Evolutionary conservation across 2,329 filamentous ascomycete genomes (phyloP).

Genomic region (Cercospora sesami): DNA sequence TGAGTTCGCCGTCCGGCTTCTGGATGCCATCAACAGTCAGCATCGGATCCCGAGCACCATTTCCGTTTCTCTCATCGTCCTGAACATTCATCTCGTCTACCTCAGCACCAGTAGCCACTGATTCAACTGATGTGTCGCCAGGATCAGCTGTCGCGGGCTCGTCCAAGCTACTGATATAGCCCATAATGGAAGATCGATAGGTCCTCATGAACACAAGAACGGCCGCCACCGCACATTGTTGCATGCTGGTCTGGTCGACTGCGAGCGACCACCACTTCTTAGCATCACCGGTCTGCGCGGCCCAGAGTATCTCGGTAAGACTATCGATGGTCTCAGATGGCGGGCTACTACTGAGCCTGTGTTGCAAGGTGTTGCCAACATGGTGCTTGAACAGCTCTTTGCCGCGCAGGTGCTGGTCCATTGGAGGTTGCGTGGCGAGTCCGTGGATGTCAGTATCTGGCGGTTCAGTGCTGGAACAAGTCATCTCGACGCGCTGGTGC

Average conservation of each 20-base stretch:
- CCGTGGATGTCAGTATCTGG: neutral
- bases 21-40: neutral
- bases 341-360: neutral
- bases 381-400: neutral
- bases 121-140: neutral
- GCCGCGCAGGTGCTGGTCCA: neutral
- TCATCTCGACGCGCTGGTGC: neutral
- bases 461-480: neutral
- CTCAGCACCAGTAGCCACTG: neutral
- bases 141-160: neutral
- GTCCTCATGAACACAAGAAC: neutral
- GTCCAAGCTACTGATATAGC: neutral
- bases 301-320: neutral
- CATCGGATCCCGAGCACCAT: neutral
- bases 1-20: neutral
- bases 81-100: neutral
- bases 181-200: neutral
- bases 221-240: neutral
- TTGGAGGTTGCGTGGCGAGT: neutral
- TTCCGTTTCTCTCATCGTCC: neutral
- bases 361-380: neutral
- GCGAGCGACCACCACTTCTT: neutral
- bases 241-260: neutral
- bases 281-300: neutral
- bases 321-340: neutral